phyloP scores from a whole-genome alignment of 805 yeast genomes.

The Saturnispora ahearnii region DNA sequence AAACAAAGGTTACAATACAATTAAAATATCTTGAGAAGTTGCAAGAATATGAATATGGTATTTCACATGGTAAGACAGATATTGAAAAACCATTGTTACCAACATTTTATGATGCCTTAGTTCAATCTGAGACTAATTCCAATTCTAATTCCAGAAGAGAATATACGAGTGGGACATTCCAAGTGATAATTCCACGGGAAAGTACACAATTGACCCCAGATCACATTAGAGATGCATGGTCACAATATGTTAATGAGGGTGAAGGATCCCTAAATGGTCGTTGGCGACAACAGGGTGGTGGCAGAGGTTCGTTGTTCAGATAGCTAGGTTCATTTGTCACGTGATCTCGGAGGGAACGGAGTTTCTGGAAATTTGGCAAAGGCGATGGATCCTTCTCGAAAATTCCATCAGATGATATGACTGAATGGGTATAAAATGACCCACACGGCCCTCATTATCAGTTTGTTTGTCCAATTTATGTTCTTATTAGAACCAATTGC shows the following conservation, averaged over 20 bases:
- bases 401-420: not conserved
- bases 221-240: slow-evolving; percentile 84
- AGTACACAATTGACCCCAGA: slow-evolving; percentile 67
- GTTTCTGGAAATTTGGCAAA: not conserved
- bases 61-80: slow-evolving; percentile 27
- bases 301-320: slow-evolving; percentile 63
- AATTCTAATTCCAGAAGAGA: slow-evolving; percentile 2
- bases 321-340: slow-evolving; percentile 16
- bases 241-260: slow-evolving; percentile 59
- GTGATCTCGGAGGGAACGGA: slow-evolving; percentile 6
- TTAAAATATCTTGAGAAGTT: slow-evolving; percentile 33
- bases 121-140: slow-evolving; percentile 7
- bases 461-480: too few relatives aligned
- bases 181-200: slow-evolving; percentile 21
- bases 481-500: not conserved
- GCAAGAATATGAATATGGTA: slow-evolving; percentile 24
- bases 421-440: not conserved
- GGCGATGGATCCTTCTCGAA: not conserved
- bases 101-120: slow-evolving; percentile 9
- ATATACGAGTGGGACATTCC: slow-evolving; percentile 15
- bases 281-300: slow-evolving; percentile 67
- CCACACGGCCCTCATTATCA: not conserved
- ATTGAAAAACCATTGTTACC: slow-evolving; percentile 22
- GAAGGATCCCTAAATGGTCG: slow-evolving; percentile 50
- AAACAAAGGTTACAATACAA: slow-evolving; percentile 32